Base-by-base conservation (phyloP, 2,329 filamentous ascomycete genomes). In the Passalora sequoiae region DNA sequence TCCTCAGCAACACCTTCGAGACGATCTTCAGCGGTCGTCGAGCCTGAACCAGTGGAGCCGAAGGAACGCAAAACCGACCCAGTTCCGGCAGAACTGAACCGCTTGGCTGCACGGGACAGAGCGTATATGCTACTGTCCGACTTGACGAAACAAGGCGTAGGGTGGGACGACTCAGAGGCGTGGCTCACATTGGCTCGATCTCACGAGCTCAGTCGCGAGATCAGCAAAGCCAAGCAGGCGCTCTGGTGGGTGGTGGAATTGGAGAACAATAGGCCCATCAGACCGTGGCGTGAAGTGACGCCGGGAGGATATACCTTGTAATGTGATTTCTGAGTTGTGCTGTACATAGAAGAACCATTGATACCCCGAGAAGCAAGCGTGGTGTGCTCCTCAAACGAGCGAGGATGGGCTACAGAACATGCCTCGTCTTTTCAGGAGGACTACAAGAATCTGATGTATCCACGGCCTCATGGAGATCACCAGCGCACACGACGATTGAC, bases 181-280 rank as follows among this genome's bases (percentile, higher is more conserved):
- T 98, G 92, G 92, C 91, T 88, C 60, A 79, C 84, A 4, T 76
- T 98, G 24, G 86, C 89, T 0, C 75, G 88, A 50, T 89, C 87
- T 7, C 86, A 96, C 60, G 92, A 98, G 66, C 80, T 89, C 61
- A 86, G 86, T 44, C 86, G 84, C 0, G 86, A 95, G 69, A 67
- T 80, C 1, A 86, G 92, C 27, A 94, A 91, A 70, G 85, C 92
- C 10, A 94, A 89, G 69, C 85, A 92, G 56, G 88, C 89, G 33
- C 74, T 97, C 5, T 97, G 92, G 92, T 97, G 91, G 89, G 94
- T 89, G 57, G 86, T 98, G 9, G 89, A 96, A 66, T 73, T 98
- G 21, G 92, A 97, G 63, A 91, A 98, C 62, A 81, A 80, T 6
- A 80, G 79, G 52, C 87, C 84, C 0, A 77, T 95, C 36, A 79